Percentiles rank a stretch among this genome's conserved stretches.
Conservation (phyloP, 805 yeast species). For the Cyberlindnera japonica region DNA sequence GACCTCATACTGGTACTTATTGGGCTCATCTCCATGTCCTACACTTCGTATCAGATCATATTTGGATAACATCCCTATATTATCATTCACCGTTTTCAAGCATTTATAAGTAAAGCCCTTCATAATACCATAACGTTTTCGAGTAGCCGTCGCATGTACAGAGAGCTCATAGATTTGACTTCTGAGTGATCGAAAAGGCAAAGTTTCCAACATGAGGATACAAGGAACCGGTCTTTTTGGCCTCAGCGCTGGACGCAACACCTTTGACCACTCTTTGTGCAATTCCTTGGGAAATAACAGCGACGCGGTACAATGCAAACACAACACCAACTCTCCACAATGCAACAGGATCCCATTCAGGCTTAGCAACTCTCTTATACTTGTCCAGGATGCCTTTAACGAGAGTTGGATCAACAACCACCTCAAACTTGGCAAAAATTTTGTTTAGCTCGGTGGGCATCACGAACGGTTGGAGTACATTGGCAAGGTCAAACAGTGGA, state of each 20-base stretch:
- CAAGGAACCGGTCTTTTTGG: constrained; percentile 36
- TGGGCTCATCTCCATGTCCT: constrained; percentile 61
- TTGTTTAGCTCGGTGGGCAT: constrained; percentile 38
- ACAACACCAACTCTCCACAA: constrained; percentile 51
- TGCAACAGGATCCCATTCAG: constrained; percentile 27
- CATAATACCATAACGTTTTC: background rate
- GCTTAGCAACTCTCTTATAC: constrained; percentile 16
- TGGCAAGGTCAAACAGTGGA: constrained; percentile 59
- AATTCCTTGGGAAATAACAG: constrained; percentile 60
- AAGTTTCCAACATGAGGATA: constrained; percentile 30
- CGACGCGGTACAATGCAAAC: constrained; percentile 50
- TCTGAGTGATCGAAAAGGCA: constrained; percentile 20
- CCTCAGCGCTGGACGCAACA: constrained; percentile 51
- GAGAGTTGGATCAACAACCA: constrained; percentile 13
- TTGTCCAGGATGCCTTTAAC: constrained; percentile 18
- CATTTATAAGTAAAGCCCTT: background rate
- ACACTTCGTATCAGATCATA: constrained; percentile 62
- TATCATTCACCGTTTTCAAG: background rate
- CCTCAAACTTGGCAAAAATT: constrained; percentile 26
- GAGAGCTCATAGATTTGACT: constrained; percentile 3
- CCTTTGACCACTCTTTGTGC: constrained; percentile 52
- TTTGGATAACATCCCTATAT: constrained; percentile 15
- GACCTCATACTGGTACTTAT: constrained; percentile 49
- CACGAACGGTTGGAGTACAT: constrained; percentile 51
- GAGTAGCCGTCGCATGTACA: no score